Evolutionary conservation across 164 flowering plant species (phyloP).

Genomic region (Kingdonia uniflora): DNA sequence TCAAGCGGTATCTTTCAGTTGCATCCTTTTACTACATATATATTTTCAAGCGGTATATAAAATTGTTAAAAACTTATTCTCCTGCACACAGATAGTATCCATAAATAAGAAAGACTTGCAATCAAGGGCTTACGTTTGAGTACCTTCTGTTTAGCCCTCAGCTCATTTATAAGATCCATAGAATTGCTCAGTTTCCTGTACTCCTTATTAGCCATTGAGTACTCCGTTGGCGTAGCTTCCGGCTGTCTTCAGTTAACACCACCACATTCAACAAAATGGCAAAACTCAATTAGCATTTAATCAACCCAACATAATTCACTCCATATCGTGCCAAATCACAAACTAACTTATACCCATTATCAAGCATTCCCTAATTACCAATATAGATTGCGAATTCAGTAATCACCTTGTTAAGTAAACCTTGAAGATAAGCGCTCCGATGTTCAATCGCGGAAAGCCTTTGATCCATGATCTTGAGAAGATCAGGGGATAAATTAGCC

Average conservation of each 20-base stretch:
- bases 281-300: slow-evolving; percentile 4
- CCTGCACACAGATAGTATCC: too few species aligned
- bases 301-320: neutral
- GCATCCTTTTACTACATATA: too few species aligned
- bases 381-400: neutral
- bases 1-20: too few species aligned
- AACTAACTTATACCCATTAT: neutral
- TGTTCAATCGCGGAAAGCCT: slow-evolving; percentile 55
- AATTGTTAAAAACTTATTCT: too few species aligned
- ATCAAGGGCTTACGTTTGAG: too few species aligned
- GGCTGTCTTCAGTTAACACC: slow-evolving; percentile 73
- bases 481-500: slow-evolving; percentile 39
- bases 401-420: slow-evolving; percentile 45
- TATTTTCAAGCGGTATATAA: too few species aligned
- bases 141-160: slow-evolving; percentile 76
- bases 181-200: slow-evolving; percentile 49
- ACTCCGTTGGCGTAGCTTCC: slow-evolving; percentile 63
- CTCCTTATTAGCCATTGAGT: slow-evolving; percentile 81
- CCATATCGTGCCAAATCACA: neutral
- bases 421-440: slow-evolving; percentile 41
- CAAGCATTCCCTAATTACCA: too few species aligned
- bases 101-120: neutral
- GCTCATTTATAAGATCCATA: slow-evolving; percentile 51
- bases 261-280: slow-evolving; percentile 5
- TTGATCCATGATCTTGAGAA: slow-evolving; percentile 69